Percentiles rank a stretch among this genome's conserved stretches.
Conservation (phyloP, 768 basidiomycete genomes). For the Tulasnella sp. region DNA sequence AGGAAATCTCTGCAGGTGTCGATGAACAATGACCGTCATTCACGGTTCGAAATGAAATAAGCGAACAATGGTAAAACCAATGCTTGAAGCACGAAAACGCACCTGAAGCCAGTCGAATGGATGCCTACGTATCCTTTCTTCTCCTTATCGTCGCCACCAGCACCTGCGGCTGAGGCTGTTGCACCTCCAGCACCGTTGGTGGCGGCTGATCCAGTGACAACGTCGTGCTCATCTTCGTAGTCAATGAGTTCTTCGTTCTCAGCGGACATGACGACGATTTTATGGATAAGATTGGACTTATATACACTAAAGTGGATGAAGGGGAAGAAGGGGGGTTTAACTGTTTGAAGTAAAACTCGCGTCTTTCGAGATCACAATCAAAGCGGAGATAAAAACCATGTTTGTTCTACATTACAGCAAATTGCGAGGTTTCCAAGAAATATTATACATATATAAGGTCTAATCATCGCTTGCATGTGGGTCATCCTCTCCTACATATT, state of each 20-base stretch:
- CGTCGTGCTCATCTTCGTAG: slow-evolving; percentile 85
- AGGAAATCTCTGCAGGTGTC: slow-evolving; percentile 69
- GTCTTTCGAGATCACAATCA: no score
- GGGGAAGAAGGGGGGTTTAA: no score
- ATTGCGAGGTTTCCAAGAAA: no score
- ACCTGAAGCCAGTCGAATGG: slow-evolving; percentile 99
- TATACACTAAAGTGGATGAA: no score
- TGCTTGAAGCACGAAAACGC: slow-evolving; percentile 20
- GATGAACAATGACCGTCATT: background rate
- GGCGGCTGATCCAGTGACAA: slow-evolving; percentile 42
- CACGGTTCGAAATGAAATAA: background rate
- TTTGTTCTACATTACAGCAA: no score
- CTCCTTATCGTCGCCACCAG: slow-evolving; percentile 54
- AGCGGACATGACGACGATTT: no score
- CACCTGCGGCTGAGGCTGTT: slow-evolving; percentile 30
- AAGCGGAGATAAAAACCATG: no score
- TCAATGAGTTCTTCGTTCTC: slow-evolving; percentile 89
- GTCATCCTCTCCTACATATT: no score
- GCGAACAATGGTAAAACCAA: background rate
- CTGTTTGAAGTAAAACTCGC: no score
- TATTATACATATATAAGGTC: no score
- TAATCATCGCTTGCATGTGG: no score
- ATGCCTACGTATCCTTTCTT: slow-evolving; percentile 99
- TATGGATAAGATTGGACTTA: no score
- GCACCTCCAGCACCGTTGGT: slow-evolving; percentile 36